Base-by-base conservation (phyloP, 192 early-diverging fungal genomes). In the Umbelopsis ramanniana region DNA sequence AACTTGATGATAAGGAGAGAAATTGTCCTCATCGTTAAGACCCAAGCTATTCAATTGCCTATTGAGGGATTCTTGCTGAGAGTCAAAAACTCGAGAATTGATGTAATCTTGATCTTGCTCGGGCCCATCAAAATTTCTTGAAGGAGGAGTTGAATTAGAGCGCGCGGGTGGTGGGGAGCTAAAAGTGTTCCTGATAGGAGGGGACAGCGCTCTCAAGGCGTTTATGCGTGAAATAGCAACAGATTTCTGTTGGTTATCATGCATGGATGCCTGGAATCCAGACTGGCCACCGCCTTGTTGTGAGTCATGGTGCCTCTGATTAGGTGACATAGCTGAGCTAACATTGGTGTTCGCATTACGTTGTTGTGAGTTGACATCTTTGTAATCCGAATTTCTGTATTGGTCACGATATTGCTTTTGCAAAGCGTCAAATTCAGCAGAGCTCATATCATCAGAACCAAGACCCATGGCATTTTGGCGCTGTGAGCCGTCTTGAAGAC, bases 401-500 rank as follows among this genome's bases (percentile, higher is more conserved):
- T 63, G 57, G 17, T 63, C 57, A 63, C 57, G 57, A 37, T 63
- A 63, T 22, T 29, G 37, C 43, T 45, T 66, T 66, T 73, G 72
- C 50, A 73, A 67, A 24, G 40, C 23, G 7, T 72, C 71, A 52
- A 50, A 66, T 23, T 72, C 71, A 63, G 57, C 26, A 52, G 40
- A 47, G 15, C 46, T 53, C 38, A 50, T 19, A 46, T 72, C 60
- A 33, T 68, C 66, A 52, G 40, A 67, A 24, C 47, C 53, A 17
- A 63, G 57, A 24, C 55, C 26, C 50, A 57, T 43, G 26, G 40
- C 19, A 5, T 37, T 15, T 22, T 76, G 75, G 35, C 75, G 68
- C 69, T 82, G 72, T 19, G 76, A 77, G 70, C 82, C 54, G 73
- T 83, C 66, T 74, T 83, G 76, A 68, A 79, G 68, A 71, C 81